Base-by-base conservation (phyloP, 1,284 basidiomycete species). In the Abortiporus biennis region DNA sequence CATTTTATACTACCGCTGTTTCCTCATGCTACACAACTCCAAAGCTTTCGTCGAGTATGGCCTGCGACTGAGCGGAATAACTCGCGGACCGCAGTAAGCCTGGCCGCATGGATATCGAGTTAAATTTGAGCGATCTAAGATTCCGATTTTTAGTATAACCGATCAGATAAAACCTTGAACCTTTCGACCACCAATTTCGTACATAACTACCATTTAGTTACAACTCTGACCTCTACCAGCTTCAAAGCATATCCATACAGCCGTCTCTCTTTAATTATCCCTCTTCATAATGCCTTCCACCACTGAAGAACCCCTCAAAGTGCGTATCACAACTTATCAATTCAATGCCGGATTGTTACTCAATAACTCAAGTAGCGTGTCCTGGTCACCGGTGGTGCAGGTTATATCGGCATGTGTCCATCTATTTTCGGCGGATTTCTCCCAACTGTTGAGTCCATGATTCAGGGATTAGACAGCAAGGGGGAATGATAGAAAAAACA, bases 301-400 rank as follows among this genome's bases (percentile, higher is more conserved):
- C 20, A 25, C n/a, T n/a, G 22, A 39, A 15, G 37, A 39, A 39
- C 37, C 37, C 17, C 37, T 39, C 37, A 24, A 25, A 29, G 37
- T 39, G 37, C 23, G 37, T 39, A 39, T 30, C n/a, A 16, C 23
- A 11, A 15, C 24, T 39, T 27, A 6, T 15, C 37, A 6, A 11
- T 22, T 25, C 11, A 29, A 29, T 8, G 27, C n/a, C n/a, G n/a
- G 24, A 25, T 12, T 16, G 12, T 29, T 15, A 27, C 37, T 39
- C 37, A 39, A 39, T 6, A 11, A n/a, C n/a, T 11, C 23, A 11
- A 13, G 4, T 30, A 66, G 86, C 82, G 78, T 51, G 82, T 89
- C 41, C 68, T 89, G 50, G 85, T 89, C 52, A 90, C 86, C 47
- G 86, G 86, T 37, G 88, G 85, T 42, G 84, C 87, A 48, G 88